phyloP scores from a whole-genome alignment of 2,329 filamentous ascomycete species.

The Cyanodermella asteris region DNA sequence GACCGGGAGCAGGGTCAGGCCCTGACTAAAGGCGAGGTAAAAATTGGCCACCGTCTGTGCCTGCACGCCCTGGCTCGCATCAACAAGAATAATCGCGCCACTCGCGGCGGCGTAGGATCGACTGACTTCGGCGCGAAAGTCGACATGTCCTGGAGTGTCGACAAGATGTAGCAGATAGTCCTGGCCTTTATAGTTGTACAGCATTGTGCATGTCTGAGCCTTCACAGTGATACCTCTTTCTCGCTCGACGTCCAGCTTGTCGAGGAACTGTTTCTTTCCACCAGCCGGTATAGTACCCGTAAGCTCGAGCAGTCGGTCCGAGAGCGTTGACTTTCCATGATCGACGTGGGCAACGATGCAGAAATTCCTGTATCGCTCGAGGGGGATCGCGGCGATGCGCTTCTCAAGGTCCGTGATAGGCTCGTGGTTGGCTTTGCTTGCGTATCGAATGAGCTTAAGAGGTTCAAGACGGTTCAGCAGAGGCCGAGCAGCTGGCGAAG shows the following conservation, averaged over 20 bases:
- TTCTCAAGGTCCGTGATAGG: slow-evolving; percentile 31
- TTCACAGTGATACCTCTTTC: slow-evolving; percentile 97
- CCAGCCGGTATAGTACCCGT: slow-evolving; percentile 81
- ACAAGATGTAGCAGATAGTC: slow-evolving; percentile 92
- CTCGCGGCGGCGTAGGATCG: slow-evolving; percentile 91
- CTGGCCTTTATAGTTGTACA: slow-evolving; percentile 64
- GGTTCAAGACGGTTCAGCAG: too few relatives aligned
- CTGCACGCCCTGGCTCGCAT: slow-evolving; percentile 90
- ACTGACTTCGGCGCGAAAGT: slow-evolving; percentile 91
- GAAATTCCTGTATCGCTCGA: slow-evolving; percentile 57
- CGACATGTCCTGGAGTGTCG: slow-evolving; percentile 91
- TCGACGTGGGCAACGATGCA: slow-evolving; percentile 98
- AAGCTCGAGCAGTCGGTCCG: slow-evolving; percentile 74
- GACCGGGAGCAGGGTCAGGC: slow-evolving; percentile 66
- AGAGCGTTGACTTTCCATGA: slow-evolving; percentile 93
- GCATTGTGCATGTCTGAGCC: slow-evolving; percentile 94
- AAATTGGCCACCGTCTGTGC: slow-evolving; percentile 98
- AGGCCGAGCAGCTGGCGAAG: too few relatives aligned
- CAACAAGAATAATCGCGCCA: slow-evolving; percentile 75
- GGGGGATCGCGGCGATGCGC: slow-evolving; percentile 28
- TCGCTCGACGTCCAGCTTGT: slow-evolving; percentile 90
- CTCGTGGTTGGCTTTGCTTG: too few relatives aligned
- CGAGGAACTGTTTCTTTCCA: slow-evolving; percentile 81
- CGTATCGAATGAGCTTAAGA: too few relatives aligned
- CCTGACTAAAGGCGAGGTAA: slow-evolving; percentile 87